Base-by-base conservation (phyloP, 768 basidiomycete genomes). In the Tylopilus subfusipes region DNA sequence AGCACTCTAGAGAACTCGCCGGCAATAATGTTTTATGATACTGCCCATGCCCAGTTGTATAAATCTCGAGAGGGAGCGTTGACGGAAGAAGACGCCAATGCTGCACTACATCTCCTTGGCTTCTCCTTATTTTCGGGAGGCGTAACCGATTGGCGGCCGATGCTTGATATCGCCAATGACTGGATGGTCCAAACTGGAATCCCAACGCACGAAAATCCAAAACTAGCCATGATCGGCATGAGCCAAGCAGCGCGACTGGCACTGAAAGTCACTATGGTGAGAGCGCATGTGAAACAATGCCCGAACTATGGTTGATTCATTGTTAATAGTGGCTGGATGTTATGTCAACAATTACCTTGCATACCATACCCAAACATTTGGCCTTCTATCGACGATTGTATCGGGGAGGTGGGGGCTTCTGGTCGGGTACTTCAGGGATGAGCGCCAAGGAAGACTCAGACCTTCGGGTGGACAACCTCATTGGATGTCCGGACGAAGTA, bases 401-500 rank as follows among this genome's bases (percentile, higher is more conserved):
- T 56, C 80, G 80, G 13, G 77, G 77, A 39, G 76, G 72, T 45
- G 70, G 72, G 16, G 76, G 74, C 36, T 82, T 74, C 63, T 82
- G 81, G 64, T 56, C 64, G 75, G 67, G 71, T 43, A 65, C 61
- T 42, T 58, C 64, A 25, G 61, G 62, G 40, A 50, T 59, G 55
- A 56, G 63, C 52, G 55, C 68, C 50, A 71, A 68, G 61, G 71
- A 72, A 16, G 72, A 76, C 45, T 72, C 72, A 48, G 75, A 80
- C 50, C 70, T 83, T 59, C 79, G 78, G 46, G 84, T 91, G 80
- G 86, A 88, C 58, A 69, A 73, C 43, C 70, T 91, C 55, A 85
- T 82, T 22, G 90, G 90, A 27, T 91, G 89, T 73, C 84, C 90
- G 3, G 87, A 93, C 62, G 86, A 86, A 61, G 85, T 82, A 10